A percentile compares a stretch with the other conserved stretches of the same genome.
Evolutionary conservation across 2,329 filamentous ascomycete genomes (phyloP).

Genomic region (Chrysoporthe deuterocubensis): DNA sequence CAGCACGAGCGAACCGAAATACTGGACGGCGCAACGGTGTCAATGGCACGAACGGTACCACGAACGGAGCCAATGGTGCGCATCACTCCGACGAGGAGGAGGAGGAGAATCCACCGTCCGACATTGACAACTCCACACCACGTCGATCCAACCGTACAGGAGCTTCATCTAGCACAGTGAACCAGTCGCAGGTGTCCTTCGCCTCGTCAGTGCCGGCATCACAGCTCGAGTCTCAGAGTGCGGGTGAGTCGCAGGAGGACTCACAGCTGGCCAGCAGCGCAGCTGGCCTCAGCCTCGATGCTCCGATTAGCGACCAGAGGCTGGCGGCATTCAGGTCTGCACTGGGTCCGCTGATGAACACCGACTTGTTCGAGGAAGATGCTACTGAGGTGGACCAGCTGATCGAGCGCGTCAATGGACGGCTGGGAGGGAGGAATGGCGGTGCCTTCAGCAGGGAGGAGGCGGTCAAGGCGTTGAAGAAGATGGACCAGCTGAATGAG

Average conservation of each 20-base stretch:
- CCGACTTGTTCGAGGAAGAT: conserved; percentile 85
- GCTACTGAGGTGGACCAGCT: conserved; percentile 76
- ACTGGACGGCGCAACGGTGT: conserved; percentile 35
- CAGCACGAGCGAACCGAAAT: conserved; percentile 38
- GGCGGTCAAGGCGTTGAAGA: conserved; percentile 75
- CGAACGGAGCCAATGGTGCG: conserved; percentile 24
- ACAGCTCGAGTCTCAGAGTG: conserved; percentile 59
- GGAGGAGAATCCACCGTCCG: conserved; percentile 48
- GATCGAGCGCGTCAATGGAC: conserved; percentile 77
- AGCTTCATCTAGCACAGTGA: conserved; percentile 45
- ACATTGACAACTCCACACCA: conserved; percentile 48
- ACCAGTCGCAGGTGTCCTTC: conserved; percentile 67
- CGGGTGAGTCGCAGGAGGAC: conserved; percentile 49
- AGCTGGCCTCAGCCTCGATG: conserved; percentile 47
- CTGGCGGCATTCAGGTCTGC: conserved; percentile 77
- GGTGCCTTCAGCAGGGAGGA: conserved; percentile 72
- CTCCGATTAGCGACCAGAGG: conserved; percentile 63
- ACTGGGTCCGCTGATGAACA: conserved; percentile 82
- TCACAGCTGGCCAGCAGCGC: conserved; percentile 49
- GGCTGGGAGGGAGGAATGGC: conserved; percentile 57
- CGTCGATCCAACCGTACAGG: conserved; percentile 46
- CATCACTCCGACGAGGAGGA: conserved; percentile 50
- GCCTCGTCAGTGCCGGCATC: conserved; percentile 81
- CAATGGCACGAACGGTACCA: conserved; percentile 33
- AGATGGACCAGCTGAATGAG: conserved; percentile 82